phyloP scores from a whole-genome alignment of 2,329 filamentous ascomycete species.

The Purpureocillium takamizusanense region DNA sequence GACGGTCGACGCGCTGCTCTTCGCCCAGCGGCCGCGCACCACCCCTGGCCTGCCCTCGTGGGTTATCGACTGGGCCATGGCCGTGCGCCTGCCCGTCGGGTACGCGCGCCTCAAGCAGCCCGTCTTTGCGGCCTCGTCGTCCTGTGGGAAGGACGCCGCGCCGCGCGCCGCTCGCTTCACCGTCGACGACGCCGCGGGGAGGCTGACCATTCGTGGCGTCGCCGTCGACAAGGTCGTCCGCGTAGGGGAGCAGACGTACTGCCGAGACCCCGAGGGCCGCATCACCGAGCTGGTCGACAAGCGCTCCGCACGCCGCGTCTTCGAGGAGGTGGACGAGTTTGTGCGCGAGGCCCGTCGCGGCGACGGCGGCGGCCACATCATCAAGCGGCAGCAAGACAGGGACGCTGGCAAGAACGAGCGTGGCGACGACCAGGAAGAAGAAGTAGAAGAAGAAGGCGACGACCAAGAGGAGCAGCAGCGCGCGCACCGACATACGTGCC shows the following conservation, averaged over 20 bases:
- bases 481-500: neutral
- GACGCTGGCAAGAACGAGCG: too few relatives aligned
- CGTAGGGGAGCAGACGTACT: constrained; percentile 10
- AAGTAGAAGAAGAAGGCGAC: neutral
- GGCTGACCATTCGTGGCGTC: constrained; percentile 11
- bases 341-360: constrained; percentile 1
- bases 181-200: constrained; percentile 4
- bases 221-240: constrained; percentile 11
- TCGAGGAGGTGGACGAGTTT: constrained; percentile 16
- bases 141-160: too few relatives aligned
- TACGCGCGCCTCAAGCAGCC: constrained; percentile 14
- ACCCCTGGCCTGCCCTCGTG: constrained; percentile 18
- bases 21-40: constrained; percentile 16
- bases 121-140: constrained; percentile 12
- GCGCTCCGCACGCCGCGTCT: constrained; percentile 11
- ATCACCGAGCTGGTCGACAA: constrained; percentile 11
- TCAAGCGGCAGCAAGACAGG: too few relatives aligned
- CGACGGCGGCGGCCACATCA: too few relatives aligned
- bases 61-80: constrained; percentile 24
- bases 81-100: constrained; percentile 14
- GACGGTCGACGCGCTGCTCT: constrained; percentile 18
- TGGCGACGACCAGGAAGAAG: too few relatives aligned
- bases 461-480: constrained; percentile 1
- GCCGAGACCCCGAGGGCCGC: neutral
- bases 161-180: neutral